Conservation (phyloP, 257 asterid species). For the Echites panduratus region DNA sequence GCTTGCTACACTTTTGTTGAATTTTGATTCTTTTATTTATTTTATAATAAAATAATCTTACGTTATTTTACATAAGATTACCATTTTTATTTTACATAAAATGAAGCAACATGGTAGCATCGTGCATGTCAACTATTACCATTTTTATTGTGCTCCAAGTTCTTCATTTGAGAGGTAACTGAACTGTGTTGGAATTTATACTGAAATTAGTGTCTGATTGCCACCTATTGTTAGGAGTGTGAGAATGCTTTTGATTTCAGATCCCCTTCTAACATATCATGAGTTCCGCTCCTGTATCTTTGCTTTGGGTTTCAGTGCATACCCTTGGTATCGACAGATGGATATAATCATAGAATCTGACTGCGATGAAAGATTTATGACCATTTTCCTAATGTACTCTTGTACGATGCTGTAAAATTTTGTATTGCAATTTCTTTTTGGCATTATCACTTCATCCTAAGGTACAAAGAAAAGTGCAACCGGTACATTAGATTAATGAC, state of each 20-base stretch:
- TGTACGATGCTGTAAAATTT: neutral
- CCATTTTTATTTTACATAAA: no score
- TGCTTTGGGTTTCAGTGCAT: neutral
- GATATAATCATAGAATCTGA: neutral
- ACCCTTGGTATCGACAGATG: neutral
- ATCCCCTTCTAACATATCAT: neutral
- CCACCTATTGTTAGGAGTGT: neutral
- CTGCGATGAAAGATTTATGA: neutral
- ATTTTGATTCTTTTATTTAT: conserved; percentile 4
- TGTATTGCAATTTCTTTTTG: neutral
- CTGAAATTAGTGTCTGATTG: neutral
- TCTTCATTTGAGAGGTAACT: neutral
- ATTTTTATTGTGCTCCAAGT: neutral
- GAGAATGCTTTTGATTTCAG: neutral
- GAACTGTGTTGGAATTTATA: neutral
- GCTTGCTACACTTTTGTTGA: conserved; percentile 1
- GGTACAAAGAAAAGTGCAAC: neutral
- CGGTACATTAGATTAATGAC: neutral
- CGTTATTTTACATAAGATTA: no score
- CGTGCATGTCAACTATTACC: neutral
- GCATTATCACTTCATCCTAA: neutral
- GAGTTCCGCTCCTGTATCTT: neutral
- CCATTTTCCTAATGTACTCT: neutral
- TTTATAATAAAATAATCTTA: neutral
- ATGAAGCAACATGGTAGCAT: neutral